Evolutionary conservation across 1,139 yeast genomes (phyloP), one percentile per base, ranked within the genome.

Genomic region (Debaryomycetaceae sp.): DNA sequence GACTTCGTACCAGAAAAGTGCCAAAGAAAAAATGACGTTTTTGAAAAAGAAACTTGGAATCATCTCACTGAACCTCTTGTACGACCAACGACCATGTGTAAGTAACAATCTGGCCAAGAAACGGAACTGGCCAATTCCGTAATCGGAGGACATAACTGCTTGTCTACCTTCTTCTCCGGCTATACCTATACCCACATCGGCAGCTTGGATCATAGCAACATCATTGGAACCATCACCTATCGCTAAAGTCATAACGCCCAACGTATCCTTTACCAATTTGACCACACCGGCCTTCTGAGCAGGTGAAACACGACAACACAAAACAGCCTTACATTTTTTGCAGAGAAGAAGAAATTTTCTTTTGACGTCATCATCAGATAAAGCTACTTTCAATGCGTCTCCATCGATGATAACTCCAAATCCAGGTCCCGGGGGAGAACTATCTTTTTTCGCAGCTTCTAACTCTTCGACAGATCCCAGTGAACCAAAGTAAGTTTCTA

Each of bases 171-270:
- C 98, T 87, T 88, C 87, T 52, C 99, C 99, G 56, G 94, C 87
- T 50, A 92, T 92, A 58, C 99, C 99, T 34, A 92, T 95, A 45
- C 99, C 99, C 38, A 92, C 96, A 62, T 92, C 96, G 0, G 98
- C 98, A 11, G 98, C 97, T 63, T 92, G 98, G 51, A 92, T 92
- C 99, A 92, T 92, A 34, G 96, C 87, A 24, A 92, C 98, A 67
- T 92, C 99, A 58, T 92, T 92, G 4, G 98, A 97, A 51, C 98
- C 99, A 65, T 92, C 99, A 39, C 99, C 99, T 57, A 92, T 86
- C 0, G 98, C 98, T 45, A 94, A 71, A 18, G 94, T 67, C 53
- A 92, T 68, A 0, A 95, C 84, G 42, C 83, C 79, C 49, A 85
- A 79, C 54, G 87, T 81, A 55, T 87, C 83, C 53, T 84, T 84